Conservation (phyloP, 2,329 filamentous ascomycete genomes). For the Fonsecaea erecta region DNA sequence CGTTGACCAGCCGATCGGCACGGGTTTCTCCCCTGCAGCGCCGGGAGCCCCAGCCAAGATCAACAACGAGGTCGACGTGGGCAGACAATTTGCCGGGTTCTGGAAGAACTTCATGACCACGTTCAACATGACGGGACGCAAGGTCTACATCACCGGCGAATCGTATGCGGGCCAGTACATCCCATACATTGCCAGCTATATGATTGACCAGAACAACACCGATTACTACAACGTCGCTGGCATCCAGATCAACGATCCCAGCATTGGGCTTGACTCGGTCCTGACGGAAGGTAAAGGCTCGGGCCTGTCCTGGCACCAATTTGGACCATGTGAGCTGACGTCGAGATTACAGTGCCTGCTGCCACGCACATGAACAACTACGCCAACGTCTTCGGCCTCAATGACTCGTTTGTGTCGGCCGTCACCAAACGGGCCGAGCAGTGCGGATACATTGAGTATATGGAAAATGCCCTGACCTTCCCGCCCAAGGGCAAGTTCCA, state of each 20-base stretch:
- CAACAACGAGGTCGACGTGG: conserved; percentile 54
- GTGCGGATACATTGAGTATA: conserved; percentile 55
- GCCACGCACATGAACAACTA: conserved; percentile 49
- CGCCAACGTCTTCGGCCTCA: conserved; percentile 33
- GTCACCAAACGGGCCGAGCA: conserved; percentile 48
- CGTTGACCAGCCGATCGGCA: conserved; percentile 53
- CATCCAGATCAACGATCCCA: conserved; percentile 55
- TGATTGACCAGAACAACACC: conserved; percentile 55
- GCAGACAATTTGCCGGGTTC: conserved; percentile 55
- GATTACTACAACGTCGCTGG: conserved; percentile 59
- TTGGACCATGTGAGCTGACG: not conserved
- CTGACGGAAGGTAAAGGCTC: conserved; percentile 36
- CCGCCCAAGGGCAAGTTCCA: conserved; percentile 53
- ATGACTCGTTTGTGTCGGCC: conserved; percentile 38
- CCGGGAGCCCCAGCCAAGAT: conserved; percentile 46
- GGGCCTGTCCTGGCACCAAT: not conserved
- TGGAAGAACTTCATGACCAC: conserved; percentile 61
- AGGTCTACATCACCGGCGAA: conserved; percentile 61
- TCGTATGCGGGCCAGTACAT: conserved; percentile 54
- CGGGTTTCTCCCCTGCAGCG: conserved; percentile 60
- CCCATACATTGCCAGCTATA: conserved; percentile 55
- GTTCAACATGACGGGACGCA: conserved; percentile 59
- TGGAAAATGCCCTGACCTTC: conserved; percentile 63
- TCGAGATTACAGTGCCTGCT: conserved; percentile 38
- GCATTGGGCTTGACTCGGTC: conserved; percentile 48